These are phyloP conservation scores for Eragrostis tef DNA, from an alignment of 202 grass and related monocot species.

Conservation along the genomic window DNA sequence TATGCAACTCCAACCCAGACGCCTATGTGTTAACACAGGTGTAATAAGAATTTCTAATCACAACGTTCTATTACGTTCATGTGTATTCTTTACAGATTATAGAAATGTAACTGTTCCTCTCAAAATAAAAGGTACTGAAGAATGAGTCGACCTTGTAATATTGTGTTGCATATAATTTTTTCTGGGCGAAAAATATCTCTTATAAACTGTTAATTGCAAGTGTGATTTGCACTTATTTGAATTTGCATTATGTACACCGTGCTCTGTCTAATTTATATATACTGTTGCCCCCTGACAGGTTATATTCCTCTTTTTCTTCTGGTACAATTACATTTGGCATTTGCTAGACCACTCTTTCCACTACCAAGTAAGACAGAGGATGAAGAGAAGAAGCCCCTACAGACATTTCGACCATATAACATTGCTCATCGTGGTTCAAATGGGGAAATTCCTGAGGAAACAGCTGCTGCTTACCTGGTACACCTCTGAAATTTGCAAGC, in stretches of 20 bases:
- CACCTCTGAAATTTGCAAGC: conserved; percentile 10
- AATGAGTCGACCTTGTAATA: neutral
- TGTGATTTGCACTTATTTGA: neutral
- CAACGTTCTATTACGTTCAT: neutral
- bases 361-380: conserved; percentile 62
- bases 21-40: neutral
- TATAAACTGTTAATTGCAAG: neutral
- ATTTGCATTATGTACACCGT: conserved; percentile 11
- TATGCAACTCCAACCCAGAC: neutral
- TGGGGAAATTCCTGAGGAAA: conserved; percentile 99
- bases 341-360: conserved; percentile 67
- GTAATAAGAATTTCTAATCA: neutral
- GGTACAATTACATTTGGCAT: conserved; percentile 45
- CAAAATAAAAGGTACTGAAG: neutral
- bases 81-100: neutral
- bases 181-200: neutral
- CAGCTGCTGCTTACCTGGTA: conserved; percentile 88
- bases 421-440: conserved; percentile 98
- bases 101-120: neutral
- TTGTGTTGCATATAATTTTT: conserved; percentile 8
- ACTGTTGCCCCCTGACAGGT: conserved; percentile 43
- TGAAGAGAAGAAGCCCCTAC: conserved; percentile 62
- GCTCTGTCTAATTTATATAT: conserved; percentile 15
- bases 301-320: conserved; percentile 57
- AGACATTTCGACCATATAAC: conserved; percentile 87